Base-by-base conservation (phyloP, 2,329 filamentous ascomycete species). In the Fusarium scirpi region DNA sequence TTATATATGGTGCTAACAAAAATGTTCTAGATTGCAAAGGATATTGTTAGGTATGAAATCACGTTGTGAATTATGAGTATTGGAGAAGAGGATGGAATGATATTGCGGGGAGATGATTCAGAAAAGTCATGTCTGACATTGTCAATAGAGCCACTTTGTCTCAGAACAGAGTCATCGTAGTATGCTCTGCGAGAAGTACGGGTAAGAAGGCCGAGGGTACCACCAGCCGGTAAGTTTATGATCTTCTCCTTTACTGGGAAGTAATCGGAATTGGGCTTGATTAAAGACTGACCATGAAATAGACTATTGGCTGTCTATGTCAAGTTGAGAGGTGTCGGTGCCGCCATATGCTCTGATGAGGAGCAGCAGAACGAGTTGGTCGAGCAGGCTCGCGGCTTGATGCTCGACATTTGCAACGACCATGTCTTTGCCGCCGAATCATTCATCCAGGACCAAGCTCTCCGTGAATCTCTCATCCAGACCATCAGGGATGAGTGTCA, bases 161-260 rank as follows among this genome's bases (percentile, higher is more conserved):
- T 58, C 84, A 89, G 61, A 90, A 94, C 78, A 91, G 91, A 80
- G 90, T 98, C 70, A 94, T 94, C 60, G 91, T 99, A 61, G 95
- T 99, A 62, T 99, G 96, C 83, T 99, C 96, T 66, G 96, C 96
- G 44, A 87, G 96, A 79, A 98, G 94, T 82, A 96, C 93, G 65
- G 94, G 94, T 69, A 97, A 95, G 79, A 99, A 99, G 84, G 89
- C 91, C 58, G 94, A 97, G 75, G 96, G 96, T 67, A 99, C 96
- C 64, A 99, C 96, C 40, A 98, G 97, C 82, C 89, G 94, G 92
- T 94, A 83, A 88, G 91, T 87, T 51, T 52, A 20, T 6, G 25
- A 30, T 18, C 11, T 20, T 15, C 9, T 30, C 20, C 24, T 29
- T 15, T 18, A 25, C 45, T 11, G 6, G 40, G 16, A 9, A 12